These are phyloP conservation scores for Fusarium circinatum DNA, from an alignment of 2,329 filamentous ascomycete species.

Conservation along the genomic window DNA sequence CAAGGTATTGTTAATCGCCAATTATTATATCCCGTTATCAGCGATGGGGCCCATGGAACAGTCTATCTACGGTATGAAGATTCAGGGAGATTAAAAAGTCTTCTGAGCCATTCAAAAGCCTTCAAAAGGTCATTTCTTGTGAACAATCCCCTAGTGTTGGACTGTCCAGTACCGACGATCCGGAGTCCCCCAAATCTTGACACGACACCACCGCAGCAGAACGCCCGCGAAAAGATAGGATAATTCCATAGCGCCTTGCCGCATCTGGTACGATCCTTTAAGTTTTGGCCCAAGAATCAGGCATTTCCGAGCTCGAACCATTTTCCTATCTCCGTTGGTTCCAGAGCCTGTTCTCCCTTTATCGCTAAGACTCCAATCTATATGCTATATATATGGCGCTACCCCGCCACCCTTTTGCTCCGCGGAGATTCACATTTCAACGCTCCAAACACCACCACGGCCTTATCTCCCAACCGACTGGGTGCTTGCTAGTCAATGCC, in stretches of 20 bases:
- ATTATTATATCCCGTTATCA: not conserved
- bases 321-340: constrained; percentile 28
- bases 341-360: constrained; percentile 16
- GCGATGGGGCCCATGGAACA: not conserved
- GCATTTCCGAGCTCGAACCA: not conserved
- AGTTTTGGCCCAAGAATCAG: not conserved
- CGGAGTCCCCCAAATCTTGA: constrained; percentile 10
- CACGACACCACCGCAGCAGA: constrained; percentile 3
- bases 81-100: not conserved
- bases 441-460: constrained; percentile 26
- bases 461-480: constrained; percentile 38
- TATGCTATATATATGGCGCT: constrained; percentile 37
- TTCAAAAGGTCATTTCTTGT: not conserved
- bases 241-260: constrained; percentile 6
- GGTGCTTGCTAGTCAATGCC: constrained; percentile 23
- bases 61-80: not conserved
- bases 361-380: constrained; percentile 8
- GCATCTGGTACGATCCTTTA: constrained; percentile 3
- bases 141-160: not conserved
- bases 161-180: not conserved
- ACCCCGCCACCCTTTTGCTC: constrained; percentile 32
- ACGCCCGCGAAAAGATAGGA: constrained; percentile 31
- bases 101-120: not conserved
- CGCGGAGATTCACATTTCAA: constrained; percentile 43
- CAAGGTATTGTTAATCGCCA: not conserved